Evolutionary conservation across 164 flowering plant genomes (phyloP), one percentile per base, ranked within the genome.

Genomic region (Cinnamomum micranthum): DNA sequence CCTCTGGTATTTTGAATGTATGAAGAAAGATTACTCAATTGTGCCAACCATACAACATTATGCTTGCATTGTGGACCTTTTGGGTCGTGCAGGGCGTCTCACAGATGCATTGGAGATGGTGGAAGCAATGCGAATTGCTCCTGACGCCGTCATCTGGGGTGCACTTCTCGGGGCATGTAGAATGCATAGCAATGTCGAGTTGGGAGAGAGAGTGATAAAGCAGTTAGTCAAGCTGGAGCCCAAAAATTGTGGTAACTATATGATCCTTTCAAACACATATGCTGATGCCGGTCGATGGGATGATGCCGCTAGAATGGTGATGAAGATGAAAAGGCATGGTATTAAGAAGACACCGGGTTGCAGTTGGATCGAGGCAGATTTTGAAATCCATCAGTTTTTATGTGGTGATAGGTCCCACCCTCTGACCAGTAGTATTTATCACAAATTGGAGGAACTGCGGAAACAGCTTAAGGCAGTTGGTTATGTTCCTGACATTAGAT

Each of bases 81-180:
- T 75, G 24, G 77, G 73, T 17, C 68, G 77, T 5, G 77, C 77
- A 13, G 77, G 77, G 4, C 73, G 2, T 69, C n/a, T 75, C 11
- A 50, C 20, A 14, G 31, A 68, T n/a, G 73, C 73, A 31, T 17
- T 69, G 14, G 68, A 75, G 23, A 4, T 75, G 25, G 55, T 75
- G 35, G 35, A 68, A 22, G 28, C 50, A 2, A 74, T 74, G 77
- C 77, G 72, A 25, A 25, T 68, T 20, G 6, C 3, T 4, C 71
- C 66, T 50, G 73, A 75, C 17, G 72, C 58, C 6, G 77, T 69
- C 15, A 41, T 75, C 9, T 75, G 68, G 77, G 77, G 73, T n/a
- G 22, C 77, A 13, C 69, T 75, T 19, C 72, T 75, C 10, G 77
- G 68, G 50, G 70, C 77, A 6, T 75, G 77, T 62, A 58, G 73